phyloP scores from a whole-genome alignment of 2,329 filamentous ascomycete species.

The Lachnellula subtilissima region DNA sequence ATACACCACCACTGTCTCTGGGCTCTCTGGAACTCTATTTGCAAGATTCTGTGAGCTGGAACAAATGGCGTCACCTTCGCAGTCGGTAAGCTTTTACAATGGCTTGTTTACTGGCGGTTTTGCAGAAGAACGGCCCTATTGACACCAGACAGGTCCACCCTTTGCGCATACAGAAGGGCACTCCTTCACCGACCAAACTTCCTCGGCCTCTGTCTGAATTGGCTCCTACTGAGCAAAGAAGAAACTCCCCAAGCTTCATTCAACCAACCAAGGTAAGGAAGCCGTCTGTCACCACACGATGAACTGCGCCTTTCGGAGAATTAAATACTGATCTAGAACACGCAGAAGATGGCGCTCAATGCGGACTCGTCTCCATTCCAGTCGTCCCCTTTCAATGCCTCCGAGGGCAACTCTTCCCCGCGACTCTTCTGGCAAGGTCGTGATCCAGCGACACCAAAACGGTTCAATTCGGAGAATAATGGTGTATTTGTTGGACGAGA shows the following conservation, averaged over 20 bases:
- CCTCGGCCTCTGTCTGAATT: slow-evolving; percentile 84
- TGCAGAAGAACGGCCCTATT: not conserved
- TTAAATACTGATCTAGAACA: slow-evolving; percentile 23
- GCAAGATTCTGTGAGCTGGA: not conserved
- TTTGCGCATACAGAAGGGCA: slow-evolving; percentile 72
- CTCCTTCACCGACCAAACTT: slow-evolving; percentile 58
- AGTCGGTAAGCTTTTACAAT: slow-evolving; percentile 19
- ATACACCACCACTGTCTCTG: slow-evolving; percentile 4
- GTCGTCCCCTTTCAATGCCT: slow-evolving; percentile 64
- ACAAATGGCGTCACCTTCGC: slow-evolving; percentile 25
- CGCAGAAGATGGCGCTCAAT: slow-evolving; percentile 62
- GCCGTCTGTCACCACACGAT: slow-evolving; percentile 13
- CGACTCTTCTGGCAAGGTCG: slow-evolving; percentile 85
- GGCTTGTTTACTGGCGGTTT: slow-evolving; percentile 7
- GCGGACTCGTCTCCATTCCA: slow-evolving; percentile 81
- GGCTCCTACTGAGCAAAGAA: slow-evolving; percentile 74
- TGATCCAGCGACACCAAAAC: slow-evolving; percentile 62
- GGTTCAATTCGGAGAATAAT: slow-evolving; percentile 72
- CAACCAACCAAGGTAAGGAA: slow-evolving; percentile 63
- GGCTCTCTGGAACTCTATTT: not conserved
- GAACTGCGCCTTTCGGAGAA: slow-evolving; percentile 15
- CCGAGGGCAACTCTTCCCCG: slow-evolving; percentile 62
- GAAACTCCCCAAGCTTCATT: slow-evolving; percentile 91
- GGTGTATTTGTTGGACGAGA: slow-evolving; percentile 51
- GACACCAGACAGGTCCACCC: slow-evolving; percentile 58